Conservation (phyloP, 306 rosid genomes). For the Glycine soja region DNA sequence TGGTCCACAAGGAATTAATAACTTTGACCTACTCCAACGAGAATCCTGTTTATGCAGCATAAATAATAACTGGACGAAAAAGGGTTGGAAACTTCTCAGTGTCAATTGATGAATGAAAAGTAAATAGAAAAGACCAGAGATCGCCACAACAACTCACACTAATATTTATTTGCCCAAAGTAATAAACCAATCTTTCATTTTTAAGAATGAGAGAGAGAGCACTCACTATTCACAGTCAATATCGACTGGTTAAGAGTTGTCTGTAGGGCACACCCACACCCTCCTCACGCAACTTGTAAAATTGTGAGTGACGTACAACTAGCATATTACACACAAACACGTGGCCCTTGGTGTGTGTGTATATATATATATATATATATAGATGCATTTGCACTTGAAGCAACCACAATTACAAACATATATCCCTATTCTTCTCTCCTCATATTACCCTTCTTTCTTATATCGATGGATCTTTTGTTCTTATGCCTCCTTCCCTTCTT, state of each 20-base stretch:
- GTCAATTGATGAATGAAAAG: background rate
- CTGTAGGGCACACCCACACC: constrained; percentile 24
- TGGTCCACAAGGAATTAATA: constrained; percentile 43
- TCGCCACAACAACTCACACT: constrained; percentile 5
- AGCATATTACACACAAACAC: background rate
- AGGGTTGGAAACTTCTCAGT: background rate
- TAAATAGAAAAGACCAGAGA: background rate
- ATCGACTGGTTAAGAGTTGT: constrained; percentile 19
- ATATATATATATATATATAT: constrained; percentile 23
- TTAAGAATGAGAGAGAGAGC: background rate
- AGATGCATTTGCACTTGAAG: constrained; percentile 12
- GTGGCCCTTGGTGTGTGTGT: background rate
- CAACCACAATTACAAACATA: constrained; percentile 20
- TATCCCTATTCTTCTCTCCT: too few species aligned
- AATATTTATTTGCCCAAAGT: background rate
- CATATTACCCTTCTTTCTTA: too few species aligned
- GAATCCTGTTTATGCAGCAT: constrained; percentile 39
- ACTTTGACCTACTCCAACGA: constrained; percentile 55
- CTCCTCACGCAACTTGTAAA: constrained; percentile 40
- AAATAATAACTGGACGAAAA: constrained; percentile 36
- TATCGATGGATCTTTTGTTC: constrained; percentile 13
- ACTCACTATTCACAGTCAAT: constrained; percentile 6
- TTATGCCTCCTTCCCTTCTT: constrained; percentile 53
- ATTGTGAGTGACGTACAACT: constrained; percentile 20
- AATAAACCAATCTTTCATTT: background rate